Evolutionary conservation across 2,329 filamentous ascomycete genomes (phyloP), one percentile per base, ranked within the genome.

Genomic region (Colletotrichum graminicola): DNA sequence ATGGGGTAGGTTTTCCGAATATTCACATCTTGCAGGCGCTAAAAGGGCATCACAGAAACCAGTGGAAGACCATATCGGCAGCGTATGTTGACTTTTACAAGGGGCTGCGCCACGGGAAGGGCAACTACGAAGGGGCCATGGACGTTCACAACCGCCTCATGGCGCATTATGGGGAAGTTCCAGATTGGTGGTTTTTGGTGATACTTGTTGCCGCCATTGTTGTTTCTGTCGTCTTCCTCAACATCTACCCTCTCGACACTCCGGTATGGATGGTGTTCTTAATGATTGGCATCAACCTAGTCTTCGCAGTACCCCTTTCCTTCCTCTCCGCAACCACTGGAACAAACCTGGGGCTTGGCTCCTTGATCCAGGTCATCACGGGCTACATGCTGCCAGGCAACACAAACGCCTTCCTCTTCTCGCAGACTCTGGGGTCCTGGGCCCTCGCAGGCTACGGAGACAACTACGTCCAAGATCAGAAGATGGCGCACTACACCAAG

Each of bases 171-270:
- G 76, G 78, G 0, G 85, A 86, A 57, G 83, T 86, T 0, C 84
- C 85, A 0, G 84, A 86, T 67, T 87, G 84, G 84, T 87, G 83
- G 85, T 85, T 84, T 74, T 74, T 84, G 7, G 41, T 80, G 43
- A 83, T 85, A 52, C 77, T 84, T 5, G 70, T 78, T 26, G 72
- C 45, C 52, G 77, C 79, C 63, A 77, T 82, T 66, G 74, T 81
- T 32, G 77, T 82, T 26, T 77, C 79, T 6, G 76, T 81, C 51
- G 72, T 82, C 62, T 76, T 79, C 57, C 74, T 81, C 2, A 74
- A 67, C 5, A 69, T 77, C 23, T 80, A 76, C 69, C 76, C 75
- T 32, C 74, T 78, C 0, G 74, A 77, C 54, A 79, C 77, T 1
- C 78, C 79, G 1, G 73, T 77, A 6, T 79, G 78, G 77, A 75